phyloP scores from a whole-genome alignment of 163 green algal species.

The Coccomyxa subellipsoidea region DNA sequence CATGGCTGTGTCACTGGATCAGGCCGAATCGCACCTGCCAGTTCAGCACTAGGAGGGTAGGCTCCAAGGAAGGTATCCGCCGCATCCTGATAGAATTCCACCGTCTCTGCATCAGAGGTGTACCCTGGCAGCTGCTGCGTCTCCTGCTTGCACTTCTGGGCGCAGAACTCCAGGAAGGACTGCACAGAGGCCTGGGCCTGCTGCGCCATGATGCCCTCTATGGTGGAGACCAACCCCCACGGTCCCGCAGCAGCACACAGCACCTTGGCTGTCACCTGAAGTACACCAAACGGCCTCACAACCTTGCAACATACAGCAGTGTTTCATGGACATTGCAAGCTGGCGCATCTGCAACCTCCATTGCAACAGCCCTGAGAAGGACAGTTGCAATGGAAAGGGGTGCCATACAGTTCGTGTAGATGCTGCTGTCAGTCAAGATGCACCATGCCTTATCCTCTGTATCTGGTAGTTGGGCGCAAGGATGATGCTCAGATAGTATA shows the following conservation, averaged over 20 bases:
- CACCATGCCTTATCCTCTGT: too few species aligned
- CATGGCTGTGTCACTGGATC: background rate
- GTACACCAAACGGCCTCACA: background rate
- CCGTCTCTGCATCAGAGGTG: background rate
- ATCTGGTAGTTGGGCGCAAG: too few species aligned
- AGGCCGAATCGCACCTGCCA: background rate
- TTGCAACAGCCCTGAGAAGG: background rate
- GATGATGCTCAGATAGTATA: background rate
- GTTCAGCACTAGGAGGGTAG: background rate
- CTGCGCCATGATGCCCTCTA: conserved; percentile 6
- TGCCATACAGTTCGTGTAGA: background rate
- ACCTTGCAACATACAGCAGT: background rate
- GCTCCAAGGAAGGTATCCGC: background rate
- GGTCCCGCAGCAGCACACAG: background rate
- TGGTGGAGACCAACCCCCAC: background rate
- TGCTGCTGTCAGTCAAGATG: background rate
- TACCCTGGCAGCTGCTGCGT: background rate
- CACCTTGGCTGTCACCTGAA: background rate
- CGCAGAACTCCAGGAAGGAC: background rate
- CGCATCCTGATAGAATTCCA: background rate
- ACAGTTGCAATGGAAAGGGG: background rate
- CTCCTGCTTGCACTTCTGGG: background rate
- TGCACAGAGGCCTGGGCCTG: background rate
- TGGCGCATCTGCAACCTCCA: too few species aligned
- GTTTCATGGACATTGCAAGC: background rate